Conservation (phyloP, 2,329 filamentous ascomycete species). For the Colletotrichum abscissum region DNA sequence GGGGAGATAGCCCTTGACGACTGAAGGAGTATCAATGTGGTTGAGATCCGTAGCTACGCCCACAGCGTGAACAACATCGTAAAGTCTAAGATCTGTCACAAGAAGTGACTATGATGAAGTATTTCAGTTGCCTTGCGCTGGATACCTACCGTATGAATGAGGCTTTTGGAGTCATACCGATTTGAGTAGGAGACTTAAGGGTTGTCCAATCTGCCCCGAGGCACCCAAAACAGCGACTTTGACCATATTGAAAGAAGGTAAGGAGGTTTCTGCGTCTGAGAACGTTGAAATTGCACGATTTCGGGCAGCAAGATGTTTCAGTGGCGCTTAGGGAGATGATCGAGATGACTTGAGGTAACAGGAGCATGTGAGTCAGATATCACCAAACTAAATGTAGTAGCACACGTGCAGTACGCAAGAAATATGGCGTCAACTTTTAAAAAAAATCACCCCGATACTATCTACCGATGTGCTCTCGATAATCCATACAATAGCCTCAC, state of each 20-base stretch:
- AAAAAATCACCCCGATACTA: too few species aligned
- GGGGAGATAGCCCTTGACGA: conserved; percentile 76
- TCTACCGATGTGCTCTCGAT: too few species aligned
- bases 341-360: too few species aligned
- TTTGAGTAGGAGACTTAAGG: conserved; percentile 24
- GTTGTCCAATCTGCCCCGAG: conserved; percentile 24
- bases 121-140: not conserved
- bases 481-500: too few species aligned
- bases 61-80: conserved; percentile 33
- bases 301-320: too few species aligned
- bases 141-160: too few species aligned
- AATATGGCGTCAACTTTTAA: too few species aligned
- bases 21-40: conserved; percentile 84
- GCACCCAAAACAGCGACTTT: conserved; percentile 22
- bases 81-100: conserved; percentile 26
- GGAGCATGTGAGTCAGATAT: too few species aligned
- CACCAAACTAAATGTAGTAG: too few species aligned
- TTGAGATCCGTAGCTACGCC: conserved; percentile 83
- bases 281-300: too few species aligned
- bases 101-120: not conserved
- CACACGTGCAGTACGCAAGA: too few species aligned
- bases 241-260: not conserved
- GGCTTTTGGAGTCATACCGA: not conserved
- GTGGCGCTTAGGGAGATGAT: not conserved
- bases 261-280: too few species aligned